Evolutionary conservation across 257 asterid species (phyloP).

Genomic region (Solanum medicagineum): DNA sequence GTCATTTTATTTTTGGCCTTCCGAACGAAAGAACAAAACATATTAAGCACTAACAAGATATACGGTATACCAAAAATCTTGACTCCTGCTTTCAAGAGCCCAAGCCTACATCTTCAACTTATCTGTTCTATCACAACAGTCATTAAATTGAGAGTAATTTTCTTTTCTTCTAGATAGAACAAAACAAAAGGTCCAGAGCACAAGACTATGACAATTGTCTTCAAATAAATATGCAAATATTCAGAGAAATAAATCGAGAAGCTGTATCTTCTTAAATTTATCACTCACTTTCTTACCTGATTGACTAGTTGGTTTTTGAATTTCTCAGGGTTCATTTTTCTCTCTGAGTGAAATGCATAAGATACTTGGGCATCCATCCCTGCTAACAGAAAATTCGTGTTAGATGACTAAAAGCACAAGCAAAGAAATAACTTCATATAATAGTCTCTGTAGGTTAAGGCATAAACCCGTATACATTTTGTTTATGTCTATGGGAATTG

Average conservation of each 20-base stretch:
- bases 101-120: neutral
- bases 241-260: neutral
- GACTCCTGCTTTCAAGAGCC: neutral
- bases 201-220: neutral
- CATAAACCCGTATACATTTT: neutral
- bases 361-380: constrained; percentile 99
- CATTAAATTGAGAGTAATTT: neutral
- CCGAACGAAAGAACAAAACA: neutral
- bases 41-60: neutral
- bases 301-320: constrained; percentile 77
- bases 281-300: constrained; percentile 41
- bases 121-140: neutral
- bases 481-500: neutral
- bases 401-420: neutral
- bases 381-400: constrained; percentile 6
- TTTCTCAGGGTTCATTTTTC: constrained; percentile 83
- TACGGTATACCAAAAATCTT: neutral
- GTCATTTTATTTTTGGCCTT: neutral
- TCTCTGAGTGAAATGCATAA: constrained; percentile 81
- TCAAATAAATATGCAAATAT: neutral
- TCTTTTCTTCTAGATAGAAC: neutral
- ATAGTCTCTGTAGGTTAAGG: neutral
- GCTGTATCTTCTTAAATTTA: neutral
- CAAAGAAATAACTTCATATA: neutral
- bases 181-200: neutral